Evolutionary conservation across 2,329 filamentous ascomycete genomes (phyloP), one percentile per base, ranked within the genome.

Genomic region (Ceratocystis variospora): DNA sequence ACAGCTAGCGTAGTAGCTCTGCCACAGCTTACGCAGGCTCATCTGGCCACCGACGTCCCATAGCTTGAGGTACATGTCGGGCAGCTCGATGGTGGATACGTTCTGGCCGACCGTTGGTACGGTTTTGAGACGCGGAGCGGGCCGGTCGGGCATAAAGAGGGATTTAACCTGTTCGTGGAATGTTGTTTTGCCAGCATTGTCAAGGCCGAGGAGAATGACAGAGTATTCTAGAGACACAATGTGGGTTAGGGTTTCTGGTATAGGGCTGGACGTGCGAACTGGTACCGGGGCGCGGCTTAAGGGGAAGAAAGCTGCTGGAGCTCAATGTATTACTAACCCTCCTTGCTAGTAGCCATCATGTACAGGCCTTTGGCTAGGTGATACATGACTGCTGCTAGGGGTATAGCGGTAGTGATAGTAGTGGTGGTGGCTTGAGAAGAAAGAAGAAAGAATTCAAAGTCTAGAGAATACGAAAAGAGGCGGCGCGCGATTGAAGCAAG

Each of bases 21-120:
- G 90, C 94, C 94, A 99, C 41, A 97, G 84, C 69, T 88, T 87
- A 69, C 94, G 87, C 73, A 99, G 83, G 33, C 84, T 88, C 73
- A 94, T 86, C 76, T 99, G 94, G 5, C 94, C 94, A 70, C 94
- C 94, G 0, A 99, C 90, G 74, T 99, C 94, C 94, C 94, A 97
- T 72, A 99, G 88, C 80, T 96, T 96, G 73, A 99, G 81, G 79
- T 97, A 96, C 85, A 96, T 93, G 75, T 96, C 90, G 17, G 90
- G 88, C 28, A 97, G 82, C 25, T 88, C 85, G 74, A 99, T 89
- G 61, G 92, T 94, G 69, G 90, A 89, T 70, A 97, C 92, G 77
- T 97, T 97, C 76, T 97, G 94, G 70, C 94, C 94, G 71, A 97
- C 93, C 22, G 94, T 99, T 33, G 94, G 94, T 6, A 97, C 93